Base-by-base conservation (phyloP, 371 early-diverging fungal species). In the Syncephalastrum racemosum region DNA sequence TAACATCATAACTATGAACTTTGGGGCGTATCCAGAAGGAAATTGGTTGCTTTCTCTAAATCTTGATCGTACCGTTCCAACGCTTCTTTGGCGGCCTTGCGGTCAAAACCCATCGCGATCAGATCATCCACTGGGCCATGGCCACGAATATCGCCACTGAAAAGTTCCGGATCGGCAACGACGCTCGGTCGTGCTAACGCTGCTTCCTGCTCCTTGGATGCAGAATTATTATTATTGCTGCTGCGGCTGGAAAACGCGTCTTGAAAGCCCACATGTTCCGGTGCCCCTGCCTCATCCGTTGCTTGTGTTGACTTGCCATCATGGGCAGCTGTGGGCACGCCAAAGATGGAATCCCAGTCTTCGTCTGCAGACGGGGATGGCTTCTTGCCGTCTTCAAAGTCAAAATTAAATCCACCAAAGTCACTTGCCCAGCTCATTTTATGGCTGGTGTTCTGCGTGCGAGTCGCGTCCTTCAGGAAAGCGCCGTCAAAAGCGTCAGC, bases 1-100 rank as follows among this genome's bases (percentile, higher is more conserved):
- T 31, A 25, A 25, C 10, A 5, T 31, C 36, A 31, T 31, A 2
- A 31, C 36, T 19, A 46, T 56, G 55, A 63, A 54, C 62, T 50
- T 54, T 57, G 63, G n/a, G 62, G 49, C 60, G 70, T 63, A 66
- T 88, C 90, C 22, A 87, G 63, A 50, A 89, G 70, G 59, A 77
- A 89, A 67, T 89, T 86, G 53, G 82, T 81, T n/a, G 89, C 87
- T 57, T 82, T 84, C 58, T 81, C 80, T 16, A 88, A 46, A 53
- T 89, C 86, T 64, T 87, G 83, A 52, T 87, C 84, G 56, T 82
- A 86, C 51, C 77, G 70, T 39, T 86, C 85, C 36, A 89, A 67
- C 1, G 89, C 89, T 20, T 86, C 79, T 42, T 84, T 68, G 4
- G 85, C 83, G 57, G 80, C 76, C 5, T 77, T 74, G 14, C 78